Conservation (phyloP, 1,284 basidiomycete genomes). For the Ganoderma leucocontextum region DNA sequence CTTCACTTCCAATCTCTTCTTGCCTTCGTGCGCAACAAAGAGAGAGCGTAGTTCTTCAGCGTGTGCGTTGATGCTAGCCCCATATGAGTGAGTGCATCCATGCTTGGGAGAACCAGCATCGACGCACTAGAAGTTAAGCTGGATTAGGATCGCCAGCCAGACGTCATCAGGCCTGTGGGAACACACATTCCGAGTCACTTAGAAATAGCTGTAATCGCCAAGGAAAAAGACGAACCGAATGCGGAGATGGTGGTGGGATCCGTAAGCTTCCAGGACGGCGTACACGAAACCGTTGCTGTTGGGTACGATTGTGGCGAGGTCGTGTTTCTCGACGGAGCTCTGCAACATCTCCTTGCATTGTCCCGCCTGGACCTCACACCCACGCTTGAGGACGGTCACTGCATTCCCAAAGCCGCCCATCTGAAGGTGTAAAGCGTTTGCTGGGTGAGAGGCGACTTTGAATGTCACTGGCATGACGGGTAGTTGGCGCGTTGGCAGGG, state of each 20-base stretch:
- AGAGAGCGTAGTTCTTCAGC: conserved; percentile 47
- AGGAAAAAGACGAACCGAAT: neutral
- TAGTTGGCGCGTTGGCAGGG: neutral
- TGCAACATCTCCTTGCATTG: neutral
- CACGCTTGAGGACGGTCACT: neutral
- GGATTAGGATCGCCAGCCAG: conserved; percentile 22
- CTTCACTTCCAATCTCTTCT: conserved; percentile 43
- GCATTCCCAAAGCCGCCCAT: neutral
- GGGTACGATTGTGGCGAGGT: neutral
- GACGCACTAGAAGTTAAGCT: conserved; percentile 17
- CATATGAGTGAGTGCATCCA: neutral
- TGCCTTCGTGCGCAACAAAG: conserved; percentile 52
- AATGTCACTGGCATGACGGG: neutral
- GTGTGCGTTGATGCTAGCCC: conserved; percentile 46
- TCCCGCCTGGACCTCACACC: neutral
- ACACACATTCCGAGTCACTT: no score
- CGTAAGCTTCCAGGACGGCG: neutral
- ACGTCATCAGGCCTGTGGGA: conserved; percentile 49
- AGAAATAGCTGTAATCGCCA: neutral
- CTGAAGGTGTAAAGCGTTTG: neutral
- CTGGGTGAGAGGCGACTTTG: neutral
- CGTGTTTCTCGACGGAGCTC: neutral
- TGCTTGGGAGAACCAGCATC: neutral
- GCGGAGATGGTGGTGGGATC: conserved; percentile 88
- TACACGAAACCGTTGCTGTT: neutral